Base-by-base conservation (phyloP, 2,329 filamentous ascomycete species). In the Botrytis tulipae region DNA sequence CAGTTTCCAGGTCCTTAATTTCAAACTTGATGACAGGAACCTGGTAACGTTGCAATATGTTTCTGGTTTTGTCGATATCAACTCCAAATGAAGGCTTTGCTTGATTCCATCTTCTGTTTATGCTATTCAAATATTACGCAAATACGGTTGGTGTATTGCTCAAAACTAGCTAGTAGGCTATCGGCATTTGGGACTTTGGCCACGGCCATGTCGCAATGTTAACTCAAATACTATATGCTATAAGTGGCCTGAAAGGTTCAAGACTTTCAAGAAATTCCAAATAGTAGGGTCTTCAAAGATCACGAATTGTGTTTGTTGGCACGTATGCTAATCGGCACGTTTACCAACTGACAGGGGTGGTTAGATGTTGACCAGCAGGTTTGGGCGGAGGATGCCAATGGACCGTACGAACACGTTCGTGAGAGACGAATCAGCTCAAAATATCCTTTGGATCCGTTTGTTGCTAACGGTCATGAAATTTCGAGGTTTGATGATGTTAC, bases 1-100 rank as follows among this genome's bases (percentile, higher is more conserved):
- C n/a, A 48, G 46, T 32, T 14, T 37, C 46, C 40, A 25, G 67
- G 48, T 40, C 48, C 51, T 72, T 72, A 46, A 60, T 72, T 68
- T 59, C 37, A 57, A 25, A 48, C 18, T 10, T 6, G 40, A 46
- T 44, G 62, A 59, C 46, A 60, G n/a, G 54, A 57, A 51, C 54
- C 67, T 70, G 20, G 70, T n/a, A 72, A 72, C 62, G 62, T 72
- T 72, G 40, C 70, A 68, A 48, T 29, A 32, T 60, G 29, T 40
- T 60, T 68, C 37, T 42, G 29, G 0, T 25, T 46, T 37, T 51
- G 29, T 44, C 32, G 22, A 22, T 20, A 5, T 22, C 44, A n/a
- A 70, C 40, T 42, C 62, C 35, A 25, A 68, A 46, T 67, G n/a
- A 54, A 62, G 29, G 59, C 7, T 22, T 42, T 66, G 10, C 60